Evolutionary conservation across 1,284 basidiomycete genomes (phyloP), one percentile per base, ranked within the genome.

Genomic region (Thelephora terrestris): DNA sequence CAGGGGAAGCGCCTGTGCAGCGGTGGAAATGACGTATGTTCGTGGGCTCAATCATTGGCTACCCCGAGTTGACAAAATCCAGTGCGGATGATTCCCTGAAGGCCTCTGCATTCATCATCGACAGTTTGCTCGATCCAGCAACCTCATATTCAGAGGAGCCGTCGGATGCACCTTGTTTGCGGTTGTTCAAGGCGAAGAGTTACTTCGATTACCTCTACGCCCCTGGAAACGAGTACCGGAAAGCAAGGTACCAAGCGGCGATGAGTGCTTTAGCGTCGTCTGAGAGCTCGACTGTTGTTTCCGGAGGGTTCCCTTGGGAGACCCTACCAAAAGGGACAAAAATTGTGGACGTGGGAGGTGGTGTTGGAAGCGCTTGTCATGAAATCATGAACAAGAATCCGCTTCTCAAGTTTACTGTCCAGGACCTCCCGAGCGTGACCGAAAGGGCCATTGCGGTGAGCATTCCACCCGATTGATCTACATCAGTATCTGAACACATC

Each of bases 1-100:
- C n/a, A n/a, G n/a, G n/a, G n/a, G n/a, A 34, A 62, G 63, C 29
- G 42, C 57, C 27, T 48, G 55, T 16, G 57, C 59, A n/a, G 39
- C 25, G 16, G 39, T 47, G 7, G 37, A 39, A n/a, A 38, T 50
- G 14, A 18, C 38, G 48, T 50, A 47, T 18, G 48, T 38, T 17
- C 24, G 5, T 38, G 7, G 6, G 10, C 16, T 44, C 16, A 23
- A 9, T 27, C 7, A 12, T 27, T 7, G 17, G 17, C n/a, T 6
- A 9, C 23, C n/a, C 16, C 37, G 16, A 7, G 40, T 7, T 9
- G n/a, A 23, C 27, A 23, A 16, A 10, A 18, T 43, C 20, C 23
- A 53, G 53, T n/a, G 44, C 43, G 9, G 39, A 38, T 17, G 45
- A 51, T 16, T 16, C 23, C 5, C 7, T 43, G n/a, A 51, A 47